phyloP scores from a whole-genome alignment of 768 basidiomycete species.

The Podaxis pistillaris region DNA sequence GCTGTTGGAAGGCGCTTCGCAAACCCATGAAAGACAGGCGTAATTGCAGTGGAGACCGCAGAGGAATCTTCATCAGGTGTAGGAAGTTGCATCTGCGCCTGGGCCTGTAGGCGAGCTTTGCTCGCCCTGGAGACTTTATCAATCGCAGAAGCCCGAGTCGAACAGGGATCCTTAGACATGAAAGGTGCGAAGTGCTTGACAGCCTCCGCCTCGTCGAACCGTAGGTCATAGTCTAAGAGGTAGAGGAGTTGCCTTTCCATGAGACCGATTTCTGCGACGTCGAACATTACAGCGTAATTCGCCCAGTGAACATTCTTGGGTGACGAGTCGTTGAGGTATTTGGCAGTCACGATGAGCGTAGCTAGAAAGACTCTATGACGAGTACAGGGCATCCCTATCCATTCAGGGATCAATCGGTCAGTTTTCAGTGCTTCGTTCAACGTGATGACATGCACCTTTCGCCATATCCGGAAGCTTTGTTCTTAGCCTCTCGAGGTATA shows the following conservation, averaged over 20 bases:
- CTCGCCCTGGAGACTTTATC: conserved; percentile 51
- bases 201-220: conserved; percentile 84
- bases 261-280: conserved; percentile 80
- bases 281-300: conserved; percentile 71
- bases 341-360: conserved; percentile 91
- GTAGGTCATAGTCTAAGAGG: conserved; percentile 90
- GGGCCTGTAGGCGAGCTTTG: conserved; percentile 42
- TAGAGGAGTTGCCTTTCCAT: conserved; percentile 97
- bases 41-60: conserved; percentile 27
- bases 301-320: conserved; percentile 97
- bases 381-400: conserved; percentile 78
- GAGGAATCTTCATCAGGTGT: conserved; percentile 15
- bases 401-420: conserved; percentile 14
- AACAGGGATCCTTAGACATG: conserved; percentile 34
- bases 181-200: conserved; percentile 70
- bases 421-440: neutral
- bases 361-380: conserved; percentile 96
- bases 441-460: conserved; percentile 60
- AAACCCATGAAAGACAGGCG: conserved; percentile 57
- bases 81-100: conserved; percentile 17
- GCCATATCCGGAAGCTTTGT: conserved; percentile 78
- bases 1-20: conserved; percentile 55
- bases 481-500: conserved; percentile 88
- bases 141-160: conserved; percentile 50
- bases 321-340: conserved; percentile 96